A percentile compares a stretch with the other conserved stretches of the same genome.
phyloP scores from a whole-genome alignment of 176 grass and related monocot genomes.

The Bolboschoenus planiculmis region DNA sequence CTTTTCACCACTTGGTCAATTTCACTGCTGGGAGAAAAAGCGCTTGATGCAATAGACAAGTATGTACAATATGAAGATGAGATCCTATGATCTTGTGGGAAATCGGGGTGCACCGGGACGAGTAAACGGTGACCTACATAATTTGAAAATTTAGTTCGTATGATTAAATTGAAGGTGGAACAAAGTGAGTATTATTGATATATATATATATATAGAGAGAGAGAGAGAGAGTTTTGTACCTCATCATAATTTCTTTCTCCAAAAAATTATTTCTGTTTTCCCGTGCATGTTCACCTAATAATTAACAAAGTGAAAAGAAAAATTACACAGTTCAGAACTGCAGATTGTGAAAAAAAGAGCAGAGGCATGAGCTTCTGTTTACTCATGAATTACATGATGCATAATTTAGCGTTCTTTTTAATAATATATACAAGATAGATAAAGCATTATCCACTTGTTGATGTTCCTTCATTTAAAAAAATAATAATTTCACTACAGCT shows the following conservation, averaged over 20 bases:
- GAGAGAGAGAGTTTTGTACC: conserved; percentile 1
- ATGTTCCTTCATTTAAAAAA: not conserved
- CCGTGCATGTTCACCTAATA: conserved; percentile 28
- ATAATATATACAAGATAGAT: not conserved
- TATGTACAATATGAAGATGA: conserved; percentile 81
- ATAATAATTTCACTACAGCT: not conserved
- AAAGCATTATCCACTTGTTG: not conserved
- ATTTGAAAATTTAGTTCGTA: conserved; percentile 6
- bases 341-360: not conserved
- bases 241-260: conserved; percentile 20
- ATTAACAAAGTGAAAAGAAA: conserved; percentile 14
- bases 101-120: not conserved
- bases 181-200: not conserved
- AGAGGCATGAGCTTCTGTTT: not conserved
- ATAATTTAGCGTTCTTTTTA: not conserved
- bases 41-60: conserved; percentile 36
- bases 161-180: not conserved
- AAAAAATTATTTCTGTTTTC: not conserved
- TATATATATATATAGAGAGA: not conserved
- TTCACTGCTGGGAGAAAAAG: conserved; percentile 46
- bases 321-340: not conserved
- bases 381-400: not conserved
- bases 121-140: conserved; percentile 31
- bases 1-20: conserved; percentile 49
- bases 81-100: not conserved